Evolutionary conservation across 306 rosid species (phyloP).

Genomic region (Malus orientalis): DNA sequence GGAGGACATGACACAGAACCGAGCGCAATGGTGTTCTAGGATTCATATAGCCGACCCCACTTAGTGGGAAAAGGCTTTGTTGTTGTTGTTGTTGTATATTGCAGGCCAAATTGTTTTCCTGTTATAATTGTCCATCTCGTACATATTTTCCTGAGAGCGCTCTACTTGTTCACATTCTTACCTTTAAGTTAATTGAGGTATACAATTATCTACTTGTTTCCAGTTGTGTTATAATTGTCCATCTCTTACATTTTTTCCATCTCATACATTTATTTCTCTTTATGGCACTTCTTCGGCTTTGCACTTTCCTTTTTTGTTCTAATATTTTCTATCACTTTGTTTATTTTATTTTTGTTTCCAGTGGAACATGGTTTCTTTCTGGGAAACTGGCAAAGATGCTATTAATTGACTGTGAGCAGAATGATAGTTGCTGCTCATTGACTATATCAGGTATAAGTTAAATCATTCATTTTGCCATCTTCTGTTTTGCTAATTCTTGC

Average conservation of each 20-base stretch:
- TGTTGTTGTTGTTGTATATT: not conserved
- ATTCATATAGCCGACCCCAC: too few relatives aligned
- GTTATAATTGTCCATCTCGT: not conserved
- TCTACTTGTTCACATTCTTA: not conserved
- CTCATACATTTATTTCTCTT: not conserved
- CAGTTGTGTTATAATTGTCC: not conserved
- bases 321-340: conserved; percentile 7
- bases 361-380: conserved; percentile 86
- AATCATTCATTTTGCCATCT: conserved; percentile 7
- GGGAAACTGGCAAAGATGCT: conserved; percentile 78
- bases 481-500: not conserved
- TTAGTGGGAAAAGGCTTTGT: too few relatives aligned
- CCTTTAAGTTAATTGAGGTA: too few relatives aligned
- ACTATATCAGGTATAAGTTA: conserved; percentile 52
- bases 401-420: conserved; percentile 72
- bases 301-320: not conserved
- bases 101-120: not conserved
- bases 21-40: too few relatives aligned
- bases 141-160: not conserved
- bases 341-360: conserved; percentile 13
- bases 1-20: too few relatives aligned
- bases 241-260: too few relatives aligned
- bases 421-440: conserved; percentile 53
- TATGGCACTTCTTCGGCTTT: not conserved
- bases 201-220: not conserved